phyloP scores from a whole-genome alignment of 768 basidiomycete species.

The Daedaleopsis sinensis region DNA sequence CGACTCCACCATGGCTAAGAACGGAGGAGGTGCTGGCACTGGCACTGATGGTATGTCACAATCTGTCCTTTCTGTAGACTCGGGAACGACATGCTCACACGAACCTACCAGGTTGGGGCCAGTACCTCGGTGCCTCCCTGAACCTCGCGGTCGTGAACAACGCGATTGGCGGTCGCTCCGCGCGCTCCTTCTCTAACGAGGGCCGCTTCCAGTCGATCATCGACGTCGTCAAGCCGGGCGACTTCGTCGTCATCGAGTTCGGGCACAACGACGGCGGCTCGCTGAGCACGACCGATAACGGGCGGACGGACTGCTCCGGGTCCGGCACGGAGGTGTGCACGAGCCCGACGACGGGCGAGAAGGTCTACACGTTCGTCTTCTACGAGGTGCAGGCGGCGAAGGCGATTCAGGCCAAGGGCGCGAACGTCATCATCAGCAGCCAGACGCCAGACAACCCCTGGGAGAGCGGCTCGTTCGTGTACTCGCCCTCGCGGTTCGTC shows the following conservation, averaged over 20 bases:
- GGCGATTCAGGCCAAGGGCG: slow-evolving; percentile 47
- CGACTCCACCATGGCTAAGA: slow-evolving; percentile 28
- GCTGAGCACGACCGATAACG: slow-evolving; percentile 16
- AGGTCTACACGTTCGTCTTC: slow-evolving; percentile 49
- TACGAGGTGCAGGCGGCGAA: slow-evolving; percentile 49
- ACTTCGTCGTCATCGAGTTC: slow-evolving; percentile 45
- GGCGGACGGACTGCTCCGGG: slow-evolving; percentile 11
- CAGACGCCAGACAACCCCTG: slow-evolving; percentile 52
- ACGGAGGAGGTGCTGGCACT: slow-evolving; percentile 20
- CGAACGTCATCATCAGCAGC: slow-evolving; percentile 48
- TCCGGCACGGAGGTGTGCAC: slow-evolving; percentile 1
- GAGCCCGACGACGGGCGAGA: slow-evolving; percentile 38
- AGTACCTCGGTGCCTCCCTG: slow-evolving; percentile 44
- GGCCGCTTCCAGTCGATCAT: slow-evolving; percentile 48
- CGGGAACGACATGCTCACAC: not conserved
- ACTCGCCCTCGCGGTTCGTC: slow-evolving; percentile 47
- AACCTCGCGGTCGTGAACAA: slow-evolving; percentile 47
- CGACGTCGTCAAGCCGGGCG: slow-evolving; percentile 31
- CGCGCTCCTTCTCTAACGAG: slow-evolving; percentile 51
- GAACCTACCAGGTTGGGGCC: slow-evolving; percentile 38
- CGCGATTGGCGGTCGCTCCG: slow-evolving; percentile 49
- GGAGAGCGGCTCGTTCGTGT: slow-evolving; percentile 36
- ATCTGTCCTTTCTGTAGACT: no score
- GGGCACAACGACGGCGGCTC: slow-evolving; percentile 47
- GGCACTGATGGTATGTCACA: slow-evolving; percentile 5